Percentiles rank a stretch among this genome's conserved stretches.
These are phyloP conservation scores for Nannizziopsis barbatae DNA, from an alignment of 2,329 filamentous ascomycete genomes.

Conservation along the genomic window DNA sequence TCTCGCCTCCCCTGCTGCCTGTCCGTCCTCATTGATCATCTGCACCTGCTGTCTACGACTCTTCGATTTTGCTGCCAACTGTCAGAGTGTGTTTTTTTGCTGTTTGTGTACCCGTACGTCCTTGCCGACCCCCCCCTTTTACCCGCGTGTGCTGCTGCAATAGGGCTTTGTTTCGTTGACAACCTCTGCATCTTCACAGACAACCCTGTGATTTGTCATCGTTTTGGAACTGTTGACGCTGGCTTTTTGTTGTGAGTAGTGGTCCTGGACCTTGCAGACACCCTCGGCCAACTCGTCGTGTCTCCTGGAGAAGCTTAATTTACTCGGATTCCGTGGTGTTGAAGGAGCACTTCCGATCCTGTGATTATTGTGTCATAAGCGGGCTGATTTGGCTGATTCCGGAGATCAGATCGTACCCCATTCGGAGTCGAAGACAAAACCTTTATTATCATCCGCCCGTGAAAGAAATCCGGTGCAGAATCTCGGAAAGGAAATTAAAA, in stretches of 20 bases:
- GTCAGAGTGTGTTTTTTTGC: background rate
- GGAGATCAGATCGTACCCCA: conserved; percentile 6
- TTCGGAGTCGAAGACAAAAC: conserved; percentile 2
- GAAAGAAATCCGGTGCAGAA: background rate
- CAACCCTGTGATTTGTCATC: conserved; percentile 6
- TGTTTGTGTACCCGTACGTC: background rate
- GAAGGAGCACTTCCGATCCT: background rate
- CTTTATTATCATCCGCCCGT: background rate
- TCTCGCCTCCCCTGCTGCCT: background rate
- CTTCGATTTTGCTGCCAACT: background rate
- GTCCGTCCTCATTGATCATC: background rate
- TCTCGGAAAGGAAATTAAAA: background rate
- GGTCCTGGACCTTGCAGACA: background rate
- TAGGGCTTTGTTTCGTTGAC: background rate
- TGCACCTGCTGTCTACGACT: background rate
- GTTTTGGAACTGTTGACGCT: background rate
- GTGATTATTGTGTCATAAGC: conserved; percentile 8
- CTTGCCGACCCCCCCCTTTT: background rate
- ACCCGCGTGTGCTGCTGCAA: background rate
- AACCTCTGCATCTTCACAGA: background rate
- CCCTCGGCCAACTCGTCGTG: background rate
- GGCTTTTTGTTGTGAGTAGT: conserved; percentile 6
- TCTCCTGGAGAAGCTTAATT: background rate
- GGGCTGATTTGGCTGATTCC: conserved; percentile 8
- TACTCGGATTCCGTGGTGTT: background rate